These are phyloP conservation scores for Crucibulum laeve DNA, from an alignment of 768 basidiomycete genomes.

Conservation along the genomic window DNA sequence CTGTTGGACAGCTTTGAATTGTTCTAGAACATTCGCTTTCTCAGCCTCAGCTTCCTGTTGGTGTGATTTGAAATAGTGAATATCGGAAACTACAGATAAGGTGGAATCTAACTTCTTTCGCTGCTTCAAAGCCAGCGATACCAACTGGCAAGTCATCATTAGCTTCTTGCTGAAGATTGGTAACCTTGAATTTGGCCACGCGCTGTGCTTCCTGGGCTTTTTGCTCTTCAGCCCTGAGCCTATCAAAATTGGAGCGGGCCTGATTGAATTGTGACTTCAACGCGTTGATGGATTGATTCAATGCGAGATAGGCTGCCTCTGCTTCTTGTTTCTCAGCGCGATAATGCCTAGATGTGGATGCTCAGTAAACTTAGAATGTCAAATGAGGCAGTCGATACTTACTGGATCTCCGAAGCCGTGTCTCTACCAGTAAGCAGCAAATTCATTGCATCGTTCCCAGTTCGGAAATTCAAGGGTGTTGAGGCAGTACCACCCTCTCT, in stretches of 20 bases:
- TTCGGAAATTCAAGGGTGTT: conserved; percentile 25
- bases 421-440: conserved; percentile 54
- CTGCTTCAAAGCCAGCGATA: conserved; percentile 51
- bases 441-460: conserved; percentile 29
- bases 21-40: conserved; percentile 39
- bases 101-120: conserved; percentile 40
- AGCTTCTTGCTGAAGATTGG: conserved; percentile 49
- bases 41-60: conserved; percentile 52
- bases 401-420: conserved; percentile 44
- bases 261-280: neutral
- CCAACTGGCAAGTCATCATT: conserved; percentile 68
- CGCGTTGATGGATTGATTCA: conserved; percentile 7
- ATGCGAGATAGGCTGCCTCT: conserved; percentile 30
- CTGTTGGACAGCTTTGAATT: conserved; percentile 41
- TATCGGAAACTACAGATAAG: neutral
- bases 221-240: conserved; percentile 15
- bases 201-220: conserved; percentile 18
- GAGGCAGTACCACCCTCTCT: conserved; percentile 72
- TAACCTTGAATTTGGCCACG: conserved; percentile 28
- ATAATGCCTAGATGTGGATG: conserved; percentile 45
- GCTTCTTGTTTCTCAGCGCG: conserved; percentile 29
- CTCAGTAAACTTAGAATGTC: neutral
- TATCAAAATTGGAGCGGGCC: neutral
- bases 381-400: conserved; percentile 8
- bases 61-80: neutral